These are phyloP conservation scores for Excoecaria cochinchinensis DNA, from an alignment of 345 rosid genomes.

Conservation along the genomic window DNA sequence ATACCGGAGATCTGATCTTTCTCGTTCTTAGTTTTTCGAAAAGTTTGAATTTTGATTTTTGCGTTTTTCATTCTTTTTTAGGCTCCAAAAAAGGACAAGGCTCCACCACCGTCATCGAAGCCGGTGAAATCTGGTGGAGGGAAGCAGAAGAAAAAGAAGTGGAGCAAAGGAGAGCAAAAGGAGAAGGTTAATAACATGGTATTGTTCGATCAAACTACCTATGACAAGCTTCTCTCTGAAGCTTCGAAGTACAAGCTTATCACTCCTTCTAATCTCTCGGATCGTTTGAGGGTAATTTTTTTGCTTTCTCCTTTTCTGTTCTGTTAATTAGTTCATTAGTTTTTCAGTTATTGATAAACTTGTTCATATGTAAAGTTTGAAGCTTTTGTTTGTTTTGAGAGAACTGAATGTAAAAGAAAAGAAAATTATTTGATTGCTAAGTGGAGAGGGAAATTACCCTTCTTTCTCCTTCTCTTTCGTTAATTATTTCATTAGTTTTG, in stretches of 20 bases:
- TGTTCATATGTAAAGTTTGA: too few species aligned
- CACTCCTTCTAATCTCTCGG: slow-evolving; percentile 31
- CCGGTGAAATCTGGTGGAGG: too few species aligned
- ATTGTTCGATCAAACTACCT: slow-evolving; percentile 29
- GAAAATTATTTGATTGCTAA: too few species aligned
- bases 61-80: not conserved
- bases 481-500: too few species aligned
- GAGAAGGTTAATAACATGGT: slow-evolving; percentile 37
- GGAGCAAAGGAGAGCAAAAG: slow-evolving; percentile 38
- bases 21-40: not conserved
- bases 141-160: slow-evolving; percentile 54
- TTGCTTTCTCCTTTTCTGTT: too few species aligned
- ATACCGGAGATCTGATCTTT: not conserved
- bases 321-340: too few species aligned
- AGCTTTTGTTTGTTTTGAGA: too few species aligned
- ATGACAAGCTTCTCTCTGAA: slow-evolving; percentile 29
- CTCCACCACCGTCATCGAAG: slow-evolving; percentile 52
- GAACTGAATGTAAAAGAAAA: too few species aligned
- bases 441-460: too few species aligned
- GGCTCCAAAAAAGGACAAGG: slow-evolving; percentile 58
- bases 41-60: not conserved
- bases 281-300: slow-evolving; percentile 25
- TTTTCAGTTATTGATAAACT: too few species aligned
- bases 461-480: too few species aligned
- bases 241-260: slow-evolving; percentile 34